Base-by-base conservation (phyloP, 495 filamentous ascomycete genomes). In the Halenospora varia region DNA sequence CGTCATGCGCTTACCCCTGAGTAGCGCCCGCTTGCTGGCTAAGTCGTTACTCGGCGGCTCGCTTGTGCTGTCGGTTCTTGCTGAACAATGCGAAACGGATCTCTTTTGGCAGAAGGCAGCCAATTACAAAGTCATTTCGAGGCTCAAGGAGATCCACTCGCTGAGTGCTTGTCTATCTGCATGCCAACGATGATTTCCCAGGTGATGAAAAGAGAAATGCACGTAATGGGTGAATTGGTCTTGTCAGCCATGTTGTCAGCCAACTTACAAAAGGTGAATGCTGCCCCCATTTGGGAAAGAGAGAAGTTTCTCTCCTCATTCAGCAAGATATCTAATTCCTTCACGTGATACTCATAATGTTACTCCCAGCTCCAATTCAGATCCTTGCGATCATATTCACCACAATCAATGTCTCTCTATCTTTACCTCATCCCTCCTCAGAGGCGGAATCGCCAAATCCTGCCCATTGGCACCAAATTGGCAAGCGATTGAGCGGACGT, bases 401-500 rank as follows among this genome's bases (percentile, higher is more conserved):
- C 6, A 6, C 13, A 35, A 35, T 35, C 29, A 35, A 13, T 35
- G 13, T 35, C 4, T 35, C 29, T 35, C 29, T 6, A 35, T 4
- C 29, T 35, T 13, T 35, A 6, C 29, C 29, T 6, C 29, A 35
- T 35, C 29, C 29, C 4, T 35, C 29, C 4, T 13, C 29, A 35
- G 29, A 35, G 13, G 29, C 29, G n/a, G n/a, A n/a, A n/a, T n/a
- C n/a, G 4, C 13, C 29, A 35, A 35, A 35, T 35, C 29, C 29
- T 13, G 4, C 29, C 29, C 8, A 26, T 26, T 51, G 10, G 2
- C 48, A 51, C 10, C 48, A 51, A 26, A 25, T 51, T 11, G 19
- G 20, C 10, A 25, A 3, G 23, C 44, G 41, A 39, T 22, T 61
- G 25, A 50, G 25, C n/a, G 18, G 26, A 4, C 49, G 62, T 46